Evolutionary conservation across 2,329 filamentous ascomycete species (phyloP).

Genomic region (Dactylellina cionopaga): DNA sequence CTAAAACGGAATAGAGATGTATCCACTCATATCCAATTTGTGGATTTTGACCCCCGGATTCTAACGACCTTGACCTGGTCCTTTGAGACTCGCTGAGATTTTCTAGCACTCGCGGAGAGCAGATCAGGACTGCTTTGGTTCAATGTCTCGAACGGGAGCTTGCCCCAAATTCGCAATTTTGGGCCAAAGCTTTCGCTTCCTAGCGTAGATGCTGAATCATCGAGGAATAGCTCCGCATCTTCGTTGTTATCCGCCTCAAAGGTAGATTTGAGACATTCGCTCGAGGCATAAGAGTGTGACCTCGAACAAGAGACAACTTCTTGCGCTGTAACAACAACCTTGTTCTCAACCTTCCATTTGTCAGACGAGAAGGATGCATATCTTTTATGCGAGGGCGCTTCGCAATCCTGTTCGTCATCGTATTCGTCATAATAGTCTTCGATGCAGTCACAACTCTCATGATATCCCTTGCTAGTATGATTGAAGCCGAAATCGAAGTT

Average conservation of each 20-base stretch:
- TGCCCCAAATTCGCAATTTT: conserved; percentile 22
- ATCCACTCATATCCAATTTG: conserved; percentile 31
- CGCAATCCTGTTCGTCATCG: conserved; percentile 14
- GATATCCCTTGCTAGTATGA: conserved; percentile 29
- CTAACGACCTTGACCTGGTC: conserved; percentile 48
- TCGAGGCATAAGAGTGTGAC: conserved; percentile 40
- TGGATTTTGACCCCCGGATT: conserved; percentile 35
- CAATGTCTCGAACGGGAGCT: conserved; percentile 20
- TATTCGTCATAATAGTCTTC: conserved; percentile 36
- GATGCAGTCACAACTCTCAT: conserved; percentile 22
- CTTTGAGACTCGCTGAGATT: conserved; percentile 45
- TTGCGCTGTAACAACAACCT: conserved; percentile 31
- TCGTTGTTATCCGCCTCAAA: conserved; percentile 12
- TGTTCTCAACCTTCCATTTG: conserved; percentile 41
- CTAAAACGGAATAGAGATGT: background rate
- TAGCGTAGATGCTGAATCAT: conserved; percentile 29
- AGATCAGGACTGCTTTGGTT: conserved; percentile 49
- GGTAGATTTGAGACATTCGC: conserved; percentile 26
- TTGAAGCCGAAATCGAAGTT: conserved; percentile 42
- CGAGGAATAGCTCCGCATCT: conserved; percentile 30
- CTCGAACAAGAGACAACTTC: conserved; percentile 31
- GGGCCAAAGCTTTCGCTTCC: conserved; percentile 20
- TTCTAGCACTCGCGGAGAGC: conserved; percentile 31
- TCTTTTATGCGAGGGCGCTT: conserved; percentile 30
- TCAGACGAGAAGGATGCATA: conserved; percentile 44